Conservation (phyloP, 139 green algal genomes). For the Chlorella sp. region DNA sequence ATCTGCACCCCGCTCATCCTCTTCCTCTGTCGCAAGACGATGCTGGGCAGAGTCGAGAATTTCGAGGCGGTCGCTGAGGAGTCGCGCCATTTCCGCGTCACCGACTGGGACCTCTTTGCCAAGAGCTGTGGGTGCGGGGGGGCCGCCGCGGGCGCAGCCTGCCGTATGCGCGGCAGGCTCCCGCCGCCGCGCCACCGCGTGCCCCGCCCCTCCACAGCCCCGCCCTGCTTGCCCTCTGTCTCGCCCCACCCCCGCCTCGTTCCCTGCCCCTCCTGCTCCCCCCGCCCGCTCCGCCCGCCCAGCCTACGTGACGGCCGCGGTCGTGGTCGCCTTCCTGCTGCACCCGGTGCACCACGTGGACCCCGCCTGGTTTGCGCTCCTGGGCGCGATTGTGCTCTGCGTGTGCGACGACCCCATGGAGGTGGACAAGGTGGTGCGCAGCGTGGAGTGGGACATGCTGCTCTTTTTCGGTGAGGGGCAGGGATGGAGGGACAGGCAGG, state of each 20-base stretch:
- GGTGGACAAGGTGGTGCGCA: constrained; percentile 40
- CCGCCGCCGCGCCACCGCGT: too few relatives aligned
- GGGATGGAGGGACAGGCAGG: too few relatives aligned
- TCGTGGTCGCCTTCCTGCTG: constrained; percentile 63
- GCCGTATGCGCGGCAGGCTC: too few relatives aligned
- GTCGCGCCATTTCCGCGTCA: constrained; percentile 32
- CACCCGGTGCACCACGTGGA: constrained; percentile 59
- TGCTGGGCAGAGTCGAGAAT: background rate
- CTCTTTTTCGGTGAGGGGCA: too few relatives aligned
- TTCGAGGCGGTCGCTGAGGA: constrained; percentile 25
- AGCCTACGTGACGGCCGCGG: constrained; percentile 44
- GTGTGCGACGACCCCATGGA: constrained; percentile 43
- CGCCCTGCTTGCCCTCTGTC: too few relatives aligned
- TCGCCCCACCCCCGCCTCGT: too few relatives aligned
- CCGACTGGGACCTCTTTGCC: constrained; percentile 39
- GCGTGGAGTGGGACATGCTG: constrained; percentile 56
- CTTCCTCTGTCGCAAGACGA: constrained; percentile 24
- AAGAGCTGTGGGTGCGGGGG: constrained; percentile 13
- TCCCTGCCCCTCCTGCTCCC: background rate
- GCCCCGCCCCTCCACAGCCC: too few relatives aligned
- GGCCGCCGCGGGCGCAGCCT: too few relatives aligned
- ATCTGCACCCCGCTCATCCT: constrained; percentile 32
- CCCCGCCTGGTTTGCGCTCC: constrained; percentile 54
- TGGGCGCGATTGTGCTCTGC: constrained; percentile 50
- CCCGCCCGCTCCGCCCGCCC: background rate